Base-by-base conservation (phyloP, 2,329 filamentous ascomycete genomes). In the Trichoderma koningii region DNA sequence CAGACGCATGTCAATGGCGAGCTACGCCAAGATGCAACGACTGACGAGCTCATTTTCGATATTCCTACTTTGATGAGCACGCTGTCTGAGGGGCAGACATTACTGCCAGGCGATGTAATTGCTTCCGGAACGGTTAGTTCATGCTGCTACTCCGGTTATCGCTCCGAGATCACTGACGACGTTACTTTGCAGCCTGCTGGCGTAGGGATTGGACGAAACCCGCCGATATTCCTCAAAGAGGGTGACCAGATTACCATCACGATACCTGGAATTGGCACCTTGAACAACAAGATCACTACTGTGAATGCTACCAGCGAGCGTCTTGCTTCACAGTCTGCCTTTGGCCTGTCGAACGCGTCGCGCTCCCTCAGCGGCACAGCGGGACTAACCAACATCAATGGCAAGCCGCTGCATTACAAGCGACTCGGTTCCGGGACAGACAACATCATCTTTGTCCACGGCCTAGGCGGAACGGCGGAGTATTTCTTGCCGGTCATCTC, bases 1-100 rank as follows among this genome's bases (percentile, higher is more conserved):
- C 60, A 63, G 9, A 63, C 60, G 15, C 50, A 55, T 19, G 60
- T 63, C 7, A 63, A 63, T 23, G 60, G 60, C 60, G 60, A 63
- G 41, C 34, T 63, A 15, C 60, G 60, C 14, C 60, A 63, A n/a
- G 60, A 63, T 10, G 60, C 50, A 14, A 55, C 60, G 15, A 63
- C 60, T 4, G 50, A 63, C 3, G 60, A 63, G 2, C 15, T 63
- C 10, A 63, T 63, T 38, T 63, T 63, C 15, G 60, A 63, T 38
- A 63, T 63, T 1, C 60, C 60, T n/a, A 53, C 60, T 1, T 47
- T 63, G 48, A 63, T 63, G 7, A 55, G n/a, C 6, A 55, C 60
- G 2, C 38, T 63, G 6, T 63, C 60, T 19, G 48, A 55, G 17
- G 60, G 60, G 12, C 60, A 63, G 3, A 63, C 60, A 4, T 10